phyloP scores from a whole-genome alignment of 2,329 filamentous ascomycete genomes.

The Colletotrichum cordylinicola region DNA sequence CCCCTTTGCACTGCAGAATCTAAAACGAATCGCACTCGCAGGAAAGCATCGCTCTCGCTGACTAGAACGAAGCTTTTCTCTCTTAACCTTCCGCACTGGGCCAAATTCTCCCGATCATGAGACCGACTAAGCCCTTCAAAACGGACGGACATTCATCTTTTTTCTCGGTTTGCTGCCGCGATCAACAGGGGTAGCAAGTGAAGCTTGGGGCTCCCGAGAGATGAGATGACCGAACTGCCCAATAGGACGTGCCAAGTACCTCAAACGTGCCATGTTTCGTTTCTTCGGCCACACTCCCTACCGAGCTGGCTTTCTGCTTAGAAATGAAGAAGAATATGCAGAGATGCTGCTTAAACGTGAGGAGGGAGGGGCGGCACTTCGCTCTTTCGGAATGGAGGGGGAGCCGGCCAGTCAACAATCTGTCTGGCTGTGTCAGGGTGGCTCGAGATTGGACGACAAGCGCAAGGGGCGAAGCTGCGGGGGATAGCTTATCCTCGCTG shows the following conservation, averaged over 20 bases:
- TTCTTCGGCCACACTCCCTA: slow-evolving; percentile 14
- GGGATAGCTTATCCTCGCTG: neutral
- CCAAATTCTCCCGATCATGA: slow-evolving; percentile 6
- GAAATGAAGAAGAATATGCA: neutral
- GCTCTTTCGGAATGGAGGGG: neutral
- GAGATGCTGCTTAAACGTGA: neutral
- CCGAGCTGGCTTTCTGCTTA: slow-evolving; percentile 9
- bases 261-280: slow-evolving; percentile 21
- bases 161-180: neutral
- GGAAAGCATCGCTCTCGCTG: neutral
- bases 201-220: slow-evolving; percentile 3
- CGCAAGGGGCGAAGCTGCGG: neutral
- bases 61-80: neutral
- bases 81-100: slow-evolving; percentile 7
- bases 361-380: neutral
- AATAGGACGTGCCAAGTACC: neutral
- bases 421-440: neutral
- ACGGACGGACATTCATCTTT: neutral
- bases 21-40: neutral
- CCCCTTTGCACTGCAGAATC: neutral
- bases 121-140: neutral
- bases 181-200: neutral
- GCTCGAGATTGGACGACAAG: neutral
- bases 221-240: slow-evolving; percentile 11
- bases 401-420: neutral